A percentile compares a stretch with the other conserved stretches of the same genome.
These are phyloP conservation scores for Knoxdaviesia proteae DNA, from an alignment of 2,329 filamentous ascomycete species.

Conservation along the genomic window DNA sequence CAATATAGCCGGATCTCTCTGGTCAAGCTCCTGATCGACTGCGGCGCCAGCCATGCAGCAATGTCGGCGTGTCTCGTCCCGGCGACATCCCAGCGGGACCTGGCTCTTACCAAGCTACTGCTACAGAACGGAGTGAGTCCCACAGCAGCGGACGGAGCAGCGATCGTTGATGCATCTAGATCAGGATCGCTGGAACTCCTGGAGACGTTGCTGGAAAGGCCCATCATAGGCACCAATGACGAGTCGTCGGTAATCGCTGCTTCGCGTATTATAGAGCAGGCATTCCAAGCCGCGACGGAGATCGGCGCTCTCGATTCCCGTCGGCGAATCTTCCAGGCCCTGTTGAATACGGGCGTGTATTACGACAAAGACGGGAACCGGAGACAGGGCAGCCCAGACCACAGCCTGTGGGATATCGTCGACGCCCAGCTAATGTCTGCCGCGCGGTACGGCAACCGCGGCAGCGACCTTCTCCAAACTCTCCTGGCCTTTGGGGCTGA, in stretches of 20 bases:
- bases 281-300: slow-evolving; percentile 33
- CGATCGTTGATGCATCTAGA: slow-evolving; percentile 31
- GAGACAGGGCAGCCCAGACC: too few species aligned
- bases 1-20: slow-evolving; percentile 14
- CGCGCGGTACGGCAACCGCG: slow-evolving; percentile 27
- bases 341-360: slow-evolving; percentile 25
- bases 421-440: slow-evolving; percentile 32
- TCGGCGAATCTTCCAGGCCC: slow-evolving; percentile 25
- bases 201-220: too few species aligned
- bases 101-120: too few species aligned
- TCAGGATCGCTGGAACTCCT: slow-evolving; percentile 28
- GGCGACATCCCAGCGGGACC: too few species aligned
- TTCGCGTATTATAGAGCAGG: slow-evolving; percentile 6
- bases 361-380: too few species aligned
- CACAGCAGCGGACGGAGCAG: slow-evolving; percentile 18
- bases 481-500: slow-evolving; percentile 31
- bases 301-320: slow-evolving; percentile 27
- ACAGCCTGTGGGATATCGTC: slow-evolving; percentile 21
- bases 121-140: too few species aligned
- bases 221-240: too few species aligned
- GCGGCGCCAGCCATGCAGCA: slow-evolving; percentile 27
- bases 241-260: slow-evolving; percentile 12
- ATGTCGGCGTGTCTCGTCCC: too few species aligned
- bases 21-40: slow-evolving; percentile 25
- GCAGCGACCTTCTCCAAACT: slow-evolving; percentile 24